phyloP scores from a whole-genome alignment of 306 rosid genomes.

The Fragaria ananassa region DNA sequence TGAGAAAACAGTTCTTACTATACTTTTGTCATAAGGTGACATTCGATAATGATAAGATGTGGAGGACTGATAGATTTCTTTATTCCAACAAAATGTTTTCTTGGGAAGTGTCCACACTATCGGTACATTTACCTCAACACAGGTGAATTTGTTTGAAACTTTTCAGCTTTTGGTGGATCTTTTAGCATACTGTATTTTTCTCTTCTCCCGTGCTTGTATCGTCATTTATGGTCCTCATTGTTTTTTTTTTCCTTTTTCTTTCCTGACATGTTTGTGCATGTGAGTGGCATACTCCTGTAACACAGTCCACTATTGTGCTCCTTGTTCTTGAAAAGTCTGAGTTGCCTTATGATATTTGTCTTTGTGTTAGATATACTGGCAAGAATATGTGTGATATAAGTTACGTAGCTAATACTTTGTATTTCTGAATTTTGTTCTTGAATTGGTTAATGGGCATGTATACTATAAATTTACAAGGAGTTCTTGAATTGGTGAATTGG shows the following conservation, averaged over 20 bases:
- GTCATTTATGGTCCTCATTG: neutral
- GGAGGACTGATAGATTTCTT: neutral
- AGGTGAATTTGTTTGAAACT: neutral
- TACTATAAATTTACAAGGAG: neutral
- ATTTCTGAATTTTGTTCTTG: neutral
- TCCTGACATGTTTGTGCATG: slow-evolving; percentile 10
- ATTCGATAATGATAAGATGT: neutral
- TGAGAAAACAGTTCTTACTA: neutral
- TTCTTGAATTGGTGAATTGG: neutral
- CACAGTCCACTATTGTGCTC: neutral
- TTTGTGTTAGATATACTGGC: neutral
- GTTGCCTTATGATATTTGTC: neutral
- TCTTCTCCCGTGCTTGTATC: neutral
- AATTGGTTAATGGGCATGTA: neutral
- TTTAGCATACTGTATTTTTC: neutral
- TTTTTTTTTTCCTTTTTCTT: neutral
- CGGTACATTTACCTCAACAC: neutral
- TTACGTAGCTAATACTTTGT: neutral
- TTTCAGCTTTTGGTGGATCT: neutral
- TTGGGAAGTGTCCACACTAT: neutral
- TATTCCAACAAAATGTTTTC: neutral
- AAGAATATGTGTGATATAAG: neutral
- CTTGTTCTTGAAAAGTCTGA: neutral
- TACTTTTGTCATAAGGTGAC: neutral
- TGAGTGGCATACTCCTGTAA: neutral